Conservation (phyloP, 257 asterid species). For the Ocimum tenuiflorum region DNA sequence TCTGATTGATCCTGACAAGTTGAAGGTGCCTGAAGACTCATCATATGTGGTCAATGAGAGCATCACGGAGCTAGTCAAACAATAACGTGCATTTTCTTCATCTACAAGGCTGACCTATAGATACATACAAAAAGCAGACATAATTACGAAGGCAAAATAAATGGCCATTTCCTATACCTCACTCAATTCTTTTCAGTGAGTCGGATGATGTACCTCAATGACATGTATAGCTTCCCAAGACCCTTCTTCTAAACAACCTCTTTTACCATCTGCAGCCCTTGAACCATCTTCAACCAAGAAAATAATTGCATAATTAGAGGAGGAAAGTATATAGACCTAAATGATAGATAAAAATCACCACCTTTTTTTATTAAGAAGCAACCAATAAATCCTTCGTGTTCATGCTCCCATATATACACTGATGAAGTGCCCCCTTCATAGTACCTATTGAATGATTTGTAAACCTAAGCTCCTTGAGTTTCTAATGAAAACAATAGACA, state of each 20-base stretch:
- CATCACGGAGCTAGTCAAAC: constrained; percentile 93
- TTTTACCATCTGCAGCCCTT: constrained; percentile 68
- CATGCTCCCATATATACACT: constrained; percentile 92
- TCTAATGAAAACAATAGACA: constrained; percentile 19
- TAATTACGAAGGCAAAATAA: not conserved
- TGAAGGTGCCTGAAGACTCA: constrained; percentile 77
- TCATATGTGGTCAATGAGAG: constrained; percentile 84
- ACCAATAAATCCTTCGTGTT: constrained; percentile 75
- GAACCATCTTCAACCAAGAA: constrained; percentile 67
- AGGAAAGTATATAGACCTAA: too few species aligned
- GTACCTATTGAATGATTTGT: constrained; percentile 65
- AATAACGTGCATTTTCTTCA: constrained; percentile 73
- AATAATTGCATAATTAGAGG: constrained; percentile 18
- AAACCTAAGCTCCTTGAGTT: constrained; percentile 30
- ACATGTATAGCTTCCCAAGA: constrained; percentile 99
- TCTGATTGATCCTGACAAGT: constrained; percentile 93
- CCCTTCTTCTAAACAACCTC: constrained; percentile 91
- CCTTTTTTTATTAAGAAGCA: constrained; percentile 96
- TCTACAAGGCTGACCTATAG: constrained; percentile 71
- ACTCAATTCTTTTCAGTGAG: not conserved
- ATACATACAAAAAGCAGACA: constrained; percentile 1
- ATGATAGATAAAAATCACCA: constrained; percentile 20
- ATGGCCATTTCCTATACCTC: not conserved
- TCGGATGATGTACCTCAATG: constrained; percentile 55
- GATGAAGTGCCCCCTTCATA: constrained; percentile 98